These are phyloP conservation scores for Stachybotrys elegans DNA, from an alignment of 2,329 filamentous ascomycete species.

Conservation along the genomic window DNA sequence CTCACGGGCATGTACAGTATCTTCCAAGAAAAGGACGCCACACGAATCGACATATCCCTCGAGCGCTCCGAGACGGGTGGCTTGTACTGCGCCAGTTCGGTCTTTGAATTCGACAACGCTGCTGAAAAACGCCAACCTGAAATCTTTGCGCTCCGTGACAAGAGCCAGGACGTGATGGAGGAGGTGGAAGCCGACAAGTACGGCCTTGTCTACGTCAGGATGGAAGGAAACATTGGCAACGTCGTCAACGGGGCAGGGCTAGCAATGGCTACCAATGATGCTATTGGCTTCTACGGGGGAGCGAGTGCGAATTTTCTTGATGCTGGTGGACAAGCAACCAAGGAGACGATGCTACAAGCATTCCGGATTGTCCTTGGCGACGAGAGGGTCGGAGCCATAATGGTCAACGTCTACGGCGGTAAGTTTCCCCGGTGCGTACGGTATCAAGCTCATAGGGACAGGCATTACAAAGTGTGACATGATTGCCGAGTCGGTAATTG, in stretches of 20 bases:
- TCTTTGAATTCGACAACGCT: conserved; percentile 43
- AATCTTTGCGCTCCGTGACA: conserved; percentile 32
- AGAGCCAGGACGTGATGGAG: conserved; percentile 23
- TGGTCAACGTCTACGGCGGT: conserved; percentile 53
- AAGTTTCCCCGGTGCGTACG: conserved; percentile 4
- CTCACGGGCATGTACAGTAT: conserved; percentile 23
- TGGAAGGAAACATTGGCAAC: conserved; percentile 64
- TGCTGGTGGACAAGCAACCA: conserved; percentile 83
- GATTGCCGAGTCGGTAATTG: conserved; percentile 45
- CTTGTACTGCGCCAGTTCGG: conserved; percentile 29
- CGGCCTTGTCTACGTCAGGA: conserved; percentile 75
- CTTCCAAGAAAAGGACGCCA: conserved; percentile 43
- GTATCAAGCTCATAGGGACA: conserved; percentile 11
- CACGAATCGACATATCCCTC: conserved; percentile 36
- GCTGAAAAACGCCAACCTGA: conserved; percentile 34
- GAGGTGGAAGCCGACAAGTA: conserved; percentile 41
- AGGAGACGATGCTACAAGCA: conserved; percentile 70
- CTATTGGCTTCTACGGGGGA: conserved; percentile 63
- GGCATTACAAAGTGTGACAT: conserved; percentile 45
- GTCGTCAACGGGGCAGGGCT: conserved; percentile 86
- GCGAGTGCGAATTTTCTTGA: conserved; percentile 80
- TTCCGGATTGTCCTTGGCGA: conserved; percentile 73
- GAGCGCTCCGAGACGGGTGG: conserved; percentile 18
- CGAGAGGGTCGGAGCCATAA: conserved; percentile 60
- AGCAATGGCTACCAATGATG: conserved; percentile 88